Evolutionary conservation across 306 rosid genomes (phyloP), one percentile per base, ranked within the genome.

Genomic region (Dryas octopetala): DNA sequence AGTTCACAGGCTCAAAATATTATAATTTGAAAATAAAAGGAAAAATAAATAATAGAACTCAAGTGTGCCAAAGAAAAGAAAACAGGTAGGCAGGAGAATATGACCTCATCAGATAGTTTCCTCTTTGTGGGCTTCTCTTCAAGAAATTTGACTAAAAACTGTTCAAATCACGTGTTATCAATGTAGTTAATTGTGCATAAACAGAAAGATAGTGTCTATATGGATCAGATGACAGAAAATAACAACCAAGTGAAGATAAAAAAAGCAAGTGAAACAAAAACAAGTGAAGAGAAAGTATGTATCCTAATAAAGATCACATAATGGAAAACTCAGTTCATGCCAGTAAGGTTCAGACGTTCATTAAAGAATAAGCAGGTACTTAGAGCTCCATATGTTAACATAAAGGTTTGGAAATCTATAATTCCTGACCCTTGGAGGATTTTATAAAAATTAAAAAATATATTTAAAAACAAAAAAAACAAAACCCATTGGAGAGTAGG

Each of bases 121-220:
- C 74, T 86, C 71, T 75, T 78, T 71, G 51, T 49, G 16, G 78
- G 82, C 79, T 76, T 88, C 76, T 87, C 83, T 76, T 85, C 81
- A 46, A 86, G 84, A 84, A 88, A 80, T 75, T 73, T 70, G 74
- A 26, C 82, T 59, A 90, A 78, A 76, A 95, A 83, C 98, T 91
- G 96, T 78, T 51, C 74, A 75, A 78, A 80, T 80, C 65, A 86
- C 7, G 78, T 75, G 67, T 23, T 62, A 48, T 73, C 73, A 78
- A 58, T 74, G 59, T 48, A 66, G 60, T 50, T 49, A 41, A 53
- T 48, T 44, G 50, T 50, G 48, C 19, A 38, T 7, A 44, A 43
- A 15, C 3, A 70, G 23, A 78, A 62, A 53, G 1, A 46, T 5
- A 16, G 6, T 9, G 6, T 9, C 3, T 32, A 14, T 12, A 65